These are phyloP conservation scores for Fraxinus velutina DNA, from an alignment of 305 asterid genomes.

Conservation along the genomic window DNA sequence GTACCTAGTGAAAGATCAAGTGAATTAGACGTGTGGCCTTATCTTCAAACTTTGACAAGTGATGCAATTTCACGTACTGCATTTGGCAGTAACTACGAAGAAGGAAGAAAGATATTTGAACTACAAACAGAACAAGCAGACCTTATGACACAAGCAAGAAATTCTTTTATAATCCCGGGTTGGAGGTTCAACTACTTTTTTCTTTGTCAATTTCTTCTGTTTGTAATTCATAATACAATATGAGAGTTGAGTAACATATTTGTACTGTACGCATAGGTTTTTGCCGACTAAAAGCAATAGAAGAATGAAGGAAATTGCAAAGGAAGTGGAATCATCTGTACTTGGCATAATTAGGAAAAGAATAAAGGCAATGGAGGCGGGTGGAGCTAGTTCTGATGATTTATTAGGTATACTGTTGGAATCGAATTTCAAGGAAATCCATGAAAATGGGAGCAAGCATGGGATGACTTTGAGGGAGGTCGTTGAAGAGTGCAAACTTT, in stretches of 20 bases:
- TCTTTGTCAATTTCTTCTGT: not conserved
- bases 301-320: slow-evolving; percentile 33
- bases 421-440: slow-evolving; percentile 34
- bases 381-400: slow-evolving; percentile 27
- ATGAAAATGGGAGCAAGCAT: slow-evolving; percentile 27
- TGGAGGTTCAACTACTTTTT: slow-evolving; percentile 27
- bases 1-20: slow-evolving; percentile 15
- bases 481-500: slow-evolving; percentile 34
- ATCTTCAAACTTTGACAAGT: slow-evolving; percentile 30
- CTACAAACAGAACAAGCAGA: slow-evolving; percentile 42
- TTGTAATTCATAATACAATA: not conserved
- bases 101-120: slow-evolving; percentile 47
- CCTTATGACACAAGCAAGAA: slow-evolving; percentile 9
- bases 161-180: slow-evolving; percentile 33
- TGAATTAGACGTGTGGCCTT: slow-evolving; percentile 38
- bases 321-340: slow-evolving; percentile 27
- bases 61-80: slow-evolving; percentile 63
- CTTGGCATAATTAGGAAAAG: slow-evolving; percentile 27
- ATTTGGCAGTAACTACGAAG: slow-evolving; percentile 53
- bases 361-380: slow-evolving; percentile 27
- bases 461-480: slow-evolving; percentile 38
- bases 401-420: slow-evolving; percentile 28
- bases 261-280: slow-evolving; percentile 12
- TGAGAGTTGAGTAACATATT: not conserved
- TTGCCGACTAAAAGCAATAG: slow-evolving; percentile 36